Base-by-base conservation (phyloP, 768 basidiomycete genomes). In the Leccinellum luteum region DNA sequence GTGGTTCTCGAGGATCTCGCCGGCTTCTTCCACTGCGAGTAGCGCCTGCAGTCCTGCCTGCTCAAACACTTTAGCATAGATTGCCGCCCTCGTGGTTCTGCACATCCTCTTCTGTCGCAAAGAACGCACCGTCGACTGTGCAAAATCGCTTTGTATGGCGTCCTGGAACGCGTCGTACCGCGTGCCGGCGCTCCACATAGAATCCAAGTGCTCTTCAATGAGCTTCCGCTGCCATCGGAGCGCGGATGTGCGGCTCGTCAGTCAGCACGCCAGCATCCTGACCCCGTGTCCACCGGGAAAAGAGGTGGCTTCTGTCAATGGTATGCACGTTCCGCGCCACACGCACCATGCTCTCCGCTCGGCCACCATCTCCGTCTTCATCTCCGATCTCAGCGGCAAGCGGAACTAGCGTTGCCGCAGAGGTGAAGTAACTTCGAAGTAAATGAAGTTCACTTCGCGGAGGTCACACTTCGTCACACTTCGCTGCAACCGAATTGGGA, bases 11-110 rank as follows among this genome's bases (percentile, higher is more conserved):
- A 89, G 66, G 48, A 88, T 87, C 62, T 89, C 86, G 2, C 87
- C 87, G 0, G 87, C 87, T 65, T 89, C 87, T 64, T 89, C 87
- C 2, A 89, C n/a, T n/a, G n/a, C 86, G 0, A 89, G 70, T 6
- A 89, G 69, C 4, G 87, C 75, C 10, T 76, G 68, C 0, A 85
- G 82, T 5, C 71, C 66, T 4, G 74, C 78, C 0, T 71, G 71
- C 13, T 74, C 76, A 21, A 89, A 76, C 8, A 68, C 73, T 3
- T 75, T 66, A 0, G 73, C 69, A 55, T 84, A 82, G 66, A 83
- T 89, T 0, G 87, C 87, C 0, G 87, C 87, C 0, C 77, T 86
- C 0, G 86, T 87, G 0, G 87, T 89, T 0, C 87, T 89, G 60
- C 85, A 87, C 0, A 89, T 80, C 17, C 81, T 72, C 68, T 84